Evolutionary conservation across 495 filamentous ascomycete genomes (phyloP), one percentile per base, ranked within the genome.

Genomic region (Poronia punctata): DNA sequence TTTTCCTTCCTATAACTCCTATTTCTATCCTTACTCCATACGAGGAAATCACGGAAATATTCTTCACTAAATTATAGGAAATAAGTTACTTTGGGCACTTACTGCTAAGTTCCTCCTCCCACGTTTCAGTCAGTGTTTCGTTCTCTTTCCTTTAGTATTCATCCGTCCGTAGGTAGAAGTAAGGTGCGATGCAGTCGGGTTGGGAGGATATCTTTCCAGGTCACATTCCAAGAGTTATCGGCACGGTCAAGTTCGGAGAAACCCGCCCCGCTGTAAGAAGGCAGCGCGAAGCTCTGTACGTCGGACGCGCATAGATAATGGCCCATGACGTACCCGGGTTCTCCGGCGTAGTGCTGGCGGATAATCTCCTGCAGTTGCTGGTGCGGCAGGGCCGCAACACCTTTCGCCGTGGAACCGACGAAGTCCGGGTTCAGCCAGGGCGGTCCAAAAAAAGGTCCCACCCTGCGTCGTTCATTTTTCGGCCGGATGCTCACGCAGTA

Each of bases 381-480:
- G 1, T 3, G 17, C 12, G 21, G 34, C 3, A 2, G 2, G 7
- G 19, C 5, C 16, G 4, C 30, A 7, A 15, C n/a, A 3, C 34
- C 24, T 3, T 41, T 46, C 1, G 30, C 33, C 2, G 35, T 17
- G 1, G 43, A 20, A 1, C 43, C n/a, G 38, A 55, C 43, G 31
- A 32, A 58, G 29, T 58, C 52, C 12, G 52, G 55, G 10, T 41
- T 50, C 3, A 32, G 19, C 55, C 55, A 58, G 5, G 52, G 48
- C 14, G 35, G 48, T 6, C 54, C 54, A 14, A 15, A 2, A 23
- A 34, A 50, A 1, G 9, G 18, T 7, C 38, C 15, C 10, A 14
- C 15, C 11, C 4, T 16, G 5, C 27, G 18, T 7, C 25, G 8
- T 10, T 38, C 28, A 2, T 7, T 11, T 7, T 23, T n/a, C 0